Conservation (phyloP, 2,329 filamentous ascomycete species). For the Elsinoe batatas region DNA sequence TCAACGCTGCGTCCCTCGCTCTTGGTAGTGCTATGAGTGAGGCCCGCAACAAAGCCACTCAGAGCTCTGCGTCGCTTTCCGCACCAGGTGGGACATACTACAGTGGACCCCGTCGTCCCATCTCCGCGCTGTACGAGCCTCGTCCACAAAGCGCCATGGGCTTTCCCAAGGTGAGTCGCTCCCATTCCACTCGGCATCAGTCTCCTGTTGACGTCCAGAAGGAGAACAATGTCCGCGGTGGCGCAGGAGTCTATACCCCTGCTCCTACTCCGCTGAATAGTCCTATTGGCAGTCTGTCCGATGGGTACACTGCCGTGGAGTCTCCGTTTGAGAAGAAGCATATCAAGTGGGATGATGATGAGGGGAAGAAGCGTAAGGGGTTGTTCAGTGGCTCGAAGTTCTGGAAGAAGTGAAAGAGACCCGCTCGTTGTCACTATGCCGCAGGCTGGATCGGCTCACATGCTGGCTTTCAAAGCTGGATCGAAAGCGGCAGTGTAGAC, state of each 20-base stretch:
- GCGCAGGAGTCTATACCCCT: not conserved
- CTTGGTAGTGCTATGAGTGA: slow-evolving; percentile 3
- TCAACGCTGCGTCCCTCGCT: not conserved
- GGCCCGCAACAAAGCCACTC: not conserved
- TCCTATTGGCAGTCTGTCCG: not conserved
- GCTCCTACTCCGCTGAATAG: not conserved
- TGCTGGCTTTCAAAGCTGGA: too few relatives aligned
- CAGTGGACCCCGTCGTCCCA: not conserved
- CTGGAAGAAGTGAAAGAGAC: not conserved
- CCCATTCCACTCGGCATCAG: not conserved
- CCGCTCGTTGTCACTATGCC: not conserved
- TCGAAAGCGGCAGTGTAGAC: too few relatives aligned
- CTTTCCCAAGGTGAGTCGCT: not conserved
- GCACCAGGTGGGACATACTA: not conserved
- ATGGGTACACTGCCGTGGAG: not conserved
- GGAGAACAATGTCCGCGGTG: not conserved
- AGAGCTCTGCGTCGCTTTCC: not conserved
- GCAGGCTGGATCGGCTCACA: too few relatives aligned
- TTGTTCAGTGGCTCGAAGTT: not conserved
- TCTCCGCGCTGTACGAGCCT: not conserved
- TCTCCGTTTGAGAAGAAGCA: slow-evolving; percentile 1
- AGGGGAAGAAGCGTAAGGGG: not conserved
- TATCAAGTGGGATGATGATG: not conserved
- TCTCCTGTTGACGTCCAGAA: not conserved
- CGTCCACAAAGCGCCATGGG: not conserved